These are phyloP conservation scores for Flaveria floridana DNA, from an alignment of 140 eudicot genomes.

Conservation along the genomic window DNA sequence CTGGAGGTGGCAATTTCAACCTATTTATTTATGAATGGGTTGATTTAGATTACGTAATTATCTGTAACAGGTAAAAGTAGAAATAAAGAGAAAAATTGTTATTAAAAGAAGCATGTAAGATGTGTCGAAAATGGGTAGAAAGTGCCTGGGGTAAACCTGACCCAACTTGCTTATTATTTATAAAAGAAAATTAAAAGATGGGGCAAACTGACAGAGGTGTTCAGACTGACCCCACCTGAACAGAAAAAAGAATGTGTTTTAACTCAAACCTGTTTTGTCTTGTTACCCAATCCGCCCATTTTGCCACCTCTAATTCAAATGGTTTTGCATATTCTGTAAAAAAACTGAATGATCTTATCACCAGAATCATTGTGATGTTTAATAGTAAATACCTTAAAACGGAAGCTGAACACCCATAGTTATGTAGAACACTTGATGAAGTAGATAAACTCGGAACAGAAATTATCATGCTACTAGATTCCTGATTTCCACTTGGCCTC, in stretches of 20 bases:
- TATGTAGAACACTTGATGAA: slow-evolving; percentile 39
- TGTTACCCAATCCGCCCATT: not conserved
- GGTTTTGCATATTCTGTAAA: not conserved
- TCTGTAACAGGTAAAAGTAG: slow-evolving; percentile 1
- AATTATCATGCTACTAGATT: slow-evolving; percentile 39
- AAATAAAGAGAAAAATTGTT: not conserved
- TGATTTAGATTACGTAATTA: not conserved
- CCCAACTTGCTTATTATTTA: not conserved
- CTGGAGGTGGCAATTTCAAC: not conserved
- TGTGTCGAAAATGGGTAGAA: not conserved
- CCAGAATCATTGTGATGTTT: slow-evolving; percentile 8
- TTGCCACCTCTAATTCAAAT: not conserved
- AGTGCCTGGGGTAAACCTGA: no score
- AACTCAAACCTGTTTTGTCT: not conserved
- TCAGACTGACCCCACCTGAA: not conserved
- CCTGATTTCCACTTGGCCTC: slow-evolving; percentile 32
- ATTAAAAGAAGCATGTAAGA: not conserved
- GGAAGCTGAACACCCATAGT: slow-evolving; percentile 37
- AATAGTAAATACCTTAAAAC: slow-evolving; percentile 51
- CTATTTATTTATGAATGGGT: not conserved
- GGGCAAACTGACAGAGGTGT: not conserved
- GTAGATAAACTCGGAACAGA: slow-evolving; percentile 37
- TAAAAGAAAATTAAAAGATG: not conserved
- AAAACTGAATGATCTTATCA: slow-evolving; percentile 7
- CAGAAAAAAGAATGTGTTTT: not conserved